These are phyloP conservation scores for Ceriops zippeliana DNA, from an alignment of 345 rosid species.

Conservation along the genomic window DNA sequence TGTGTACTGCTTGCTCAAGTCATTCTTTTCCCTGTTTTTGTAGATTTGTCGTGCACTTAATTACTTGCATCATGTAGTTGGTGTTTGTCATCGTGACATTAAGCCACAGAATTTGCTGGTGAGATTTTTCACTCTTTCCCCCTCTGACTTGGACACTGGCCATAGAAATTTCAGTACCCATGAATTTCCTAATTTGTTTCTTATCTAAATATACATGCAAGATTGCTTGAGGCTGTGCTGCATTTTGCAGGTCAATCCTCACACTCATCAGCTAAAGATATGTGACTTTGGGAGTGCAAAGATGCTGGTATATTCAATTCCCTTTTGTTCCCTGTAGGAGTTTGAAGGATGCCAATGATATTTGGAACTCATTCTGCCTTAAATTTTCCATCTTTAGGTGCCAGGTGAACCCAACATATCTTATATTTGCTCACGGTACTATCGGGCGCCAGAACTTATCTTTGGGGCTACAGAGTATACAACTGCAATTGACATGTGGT, in stretches of 20 bases:
- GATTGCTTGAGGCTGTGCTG: conserved; percentile 18
- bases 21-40: conserved; percentile 20
- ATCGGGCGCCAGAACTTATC: conserved; percentile 98
- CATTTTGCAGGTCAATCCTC: conserved; percentile 79
- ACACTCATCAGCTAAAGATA: conserved; percentile 78
- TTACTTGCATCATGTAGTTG: conserved; percentile 83
- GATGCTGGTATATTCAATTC: conserved; percentile 70
- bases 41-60: conserved; percentile 93
- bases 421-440: conserved; percentile 94
- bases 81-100: conserved; percentile 96
- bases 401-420: conserved; percentile 99
- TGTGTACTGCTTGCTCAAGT: neutral
- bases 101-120: conserved; percentile 99
- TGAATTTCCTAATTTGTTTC: neutral
- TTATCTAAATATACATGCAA: neutral
- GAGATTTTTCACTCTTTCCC: conserved; percentile 19
- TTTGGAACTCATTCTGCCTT: conserved; percentile 1
- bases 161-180: neutral
- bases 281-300: conserved; percentile 99
- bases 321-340: neutral
- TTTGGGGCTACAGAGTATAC: conserved; percentile 95
- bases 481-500: conserved; percentile 97
- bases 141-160: neutral
- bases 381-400: conserved; percentile 44
- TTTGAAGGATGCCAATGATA: conserved; percentile 11